A percentile compares a stretch with the other conserved stretches of the same genome.
phyloP scores from a whole-genome alignment of 495 filamentous ascomycete species.

The Antarctomyces pellizariae region DNA sequence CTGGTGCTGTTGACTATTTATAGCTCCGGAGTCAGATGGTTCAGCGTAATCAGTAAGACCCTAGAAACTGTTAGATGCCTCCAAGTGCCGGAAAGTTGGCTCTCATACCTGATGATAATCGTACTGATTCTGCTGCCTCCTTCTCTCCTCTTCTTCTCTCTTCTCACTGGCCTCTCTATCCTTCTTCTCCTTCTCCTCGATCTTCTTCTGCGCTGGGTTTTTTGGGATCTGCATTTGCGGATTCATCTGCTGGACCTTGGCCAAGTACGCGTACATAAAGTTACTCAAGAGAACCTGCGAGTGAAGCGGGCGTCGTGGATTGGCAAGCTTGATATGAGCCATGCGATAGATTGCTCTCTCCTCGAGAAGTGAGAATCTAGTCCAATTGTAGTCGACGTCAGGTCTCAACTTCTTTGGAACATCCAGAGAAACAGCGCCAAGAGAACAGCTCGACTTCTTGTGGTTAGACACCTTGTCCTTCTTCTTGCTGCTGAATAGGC shows the following conservation, averaged over 20 bases:
- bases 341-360: conserved; percentile 95
- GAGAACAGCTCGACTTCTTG: conserved; percentile 52
- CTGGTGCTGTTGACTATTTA: too few relatives aligned
- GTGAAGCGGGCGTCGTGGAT: conserved; percentile 74
- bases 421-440: conserved; percentile 59
- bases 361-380: conserved; percentile 82
- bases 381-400: conserved; percentile 89
- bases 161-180: conserved; percentile 34
- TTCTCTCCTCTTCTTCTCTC: conserved; percentile 24
- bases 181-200: conserved; percentile 36
- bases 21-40: conserved; percentile 3
- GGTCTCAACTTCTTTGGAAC: conserved; percentile 49
- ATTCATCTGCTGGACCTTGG: conserved; percentile 96
- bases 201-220: conserved; percentile 35
- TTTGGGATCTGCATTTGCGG: conserved; percentile 65
- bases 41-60: conserved; percentile 11
- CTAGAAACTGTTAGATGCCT: conserved; percentile 2
- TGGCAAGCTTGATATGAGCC: conserved; percentile 96
- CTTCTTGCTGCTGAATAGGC: conserved; percentile 68
- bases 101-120: conserved; percentile 24
- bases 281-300: conserved; percentile 96
- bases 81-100: conserved; percentile 1
- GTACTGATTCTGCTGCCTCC: conserved; percentile 17
- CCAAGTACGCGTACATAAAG: conserved; percentile 99
- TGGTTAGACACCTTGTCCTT: conserved; percentile 34